Base-by-base conservation (phyloP, 192 early-diverging fungal genomes). In the Coemansia asiatica region DNA sequence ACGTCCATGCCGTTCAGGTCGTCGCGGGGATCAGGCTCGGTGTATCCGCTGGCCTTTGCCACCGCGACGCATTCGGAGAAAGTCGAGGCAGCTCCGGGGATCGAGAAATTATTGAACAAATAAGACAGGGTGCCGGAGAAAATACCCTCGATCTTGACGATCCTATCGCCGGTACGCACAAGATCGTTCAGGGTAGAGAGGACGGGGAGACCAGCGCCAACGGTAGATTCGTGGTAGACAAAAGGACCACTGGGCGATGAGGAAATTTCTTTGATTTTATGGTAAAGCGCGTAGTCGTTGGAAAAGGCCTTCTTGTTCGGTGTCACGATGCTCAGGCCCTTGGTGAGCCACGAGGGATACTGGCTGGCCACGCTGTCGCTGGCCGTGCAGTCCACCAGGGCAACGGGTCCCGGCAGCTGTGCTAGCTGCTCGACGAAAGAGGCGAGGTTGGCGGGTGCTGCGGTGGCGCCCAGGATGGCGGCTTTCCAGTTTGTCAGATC, bases 1-100 rank as follows among this genome's bases (percentile, higher is more conserved):
- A 99, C 95, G 70, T 99, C 97, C 92, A 99, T 90, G 28, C 96
- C 97, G 68, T 99, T 99, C 62, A 99, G 86, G 66, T 99, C 97
- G 70, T 99, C 97, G 47, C 97, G 85, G 26, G 97, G 97, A 74
- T 99, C 97, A 28, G 97, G 97, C 68, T 99, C 97, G 27, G 97
- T 99, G 78, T 95, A 99, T 4, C 97, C 97, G 38, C 89, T 85
- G 26, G 90, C 89, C 79, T 94, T 98, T 59, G 95, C 97, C 25
- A 89, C 89, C 61, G 83, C 73, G 56, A 99, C 97, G 64, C 91
- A 92, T 38, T 91, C 88, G 8, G 95, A 95, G 82, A 99, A 99
- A 33, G 73, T 80, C 35, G 83, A 83, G 31, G 85, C 71, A 1
- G 81, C 84, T 8, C 65, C 75, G 18, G 89, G 74, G 10, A 86